phyloP scores from a whole-genome alignment of 2,329 filamentous ascomycete genomes.

The Fusarium sp. region DNA sequence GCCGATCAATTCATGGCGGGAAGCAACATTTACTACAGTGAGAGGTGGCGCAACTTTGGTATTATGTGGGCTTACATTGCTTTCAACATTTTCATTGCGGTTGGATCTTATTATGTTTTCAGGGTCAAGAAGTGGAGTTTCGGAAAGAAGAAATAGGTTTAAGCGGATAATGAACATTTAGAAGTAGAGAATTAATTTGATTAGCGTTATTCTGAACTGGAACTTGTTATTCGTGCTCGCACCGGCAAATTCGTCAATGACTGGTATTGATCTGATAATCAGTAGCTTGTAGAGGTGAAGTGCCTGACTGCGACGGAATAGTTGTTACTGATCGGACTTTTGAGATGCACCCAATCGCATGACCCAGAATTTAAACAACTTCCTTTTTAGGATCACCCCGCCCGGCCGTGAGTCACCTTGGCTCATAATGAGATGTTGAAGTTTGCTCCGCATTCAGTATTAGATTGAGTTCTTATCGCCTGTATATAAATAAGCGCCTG shows the following conservation, averaged over 20 bases:
- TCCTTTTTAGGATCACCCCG: conserved; percentile 13
- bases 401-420: conserved; percentile 18
- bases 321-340: neutral
- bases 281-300: neutral
- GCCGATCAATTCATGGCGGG: conserved; percentile 37
- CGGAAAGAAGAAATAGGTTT: conserved; percentile 36
- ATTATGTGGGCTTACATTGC: conserved; percentile 35
- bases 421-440: neutral
- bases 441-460: too few species aligned
- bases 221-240: too few species aligned
- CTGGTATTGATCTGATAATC: conserved; percentile 1
- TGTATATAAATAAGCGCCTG: neutral
- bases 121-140: conserved; percentile 40
- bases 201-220: neutral
- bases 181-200: too few species aligned
- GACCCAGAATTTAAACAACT: neutral
- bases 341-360: neutral
- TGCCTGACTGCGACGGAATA: neutral
- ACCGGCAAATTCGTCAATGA: neutral
- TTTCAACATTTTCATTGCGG: conserved; percentile 35
- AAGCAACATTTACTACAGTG: conserved; percentile 28
- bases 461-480: too few species aligned
- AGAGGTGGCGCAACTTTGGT: conserved; percentile 38
- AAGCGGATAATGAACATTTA: neutral
- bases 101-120: conserved; percentile 35